Conservation (phyloP, 768 basidiomycete species). For the Lactarius hatsudake region DNA sequence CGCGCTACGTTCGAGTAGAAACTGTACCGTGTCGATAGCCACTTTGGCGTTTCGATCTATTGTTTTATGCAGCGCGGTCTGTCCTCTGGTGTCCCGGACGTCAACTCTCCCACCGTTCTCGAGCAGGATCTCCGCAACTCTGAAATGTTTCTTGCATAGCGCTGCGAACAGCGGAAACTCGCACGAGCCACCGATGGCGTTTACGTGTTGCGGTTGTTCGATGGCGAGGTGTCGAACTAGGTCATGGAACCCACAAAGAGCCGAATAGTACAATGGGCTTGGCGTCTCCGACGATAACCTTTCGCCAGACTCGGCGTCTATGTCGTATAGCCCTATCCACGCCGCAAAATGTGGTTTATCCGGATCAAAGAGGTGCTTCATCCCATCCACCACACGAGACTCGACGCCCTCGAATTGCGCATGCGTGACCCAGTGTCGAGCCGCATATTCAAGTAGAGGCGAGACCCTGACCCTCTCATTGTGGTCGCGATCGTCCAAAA, state of each 20-base stretch:
- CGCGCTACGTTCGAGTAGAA: no score
- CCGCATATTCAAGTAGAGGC: not conserved
- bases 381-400: not conserved
- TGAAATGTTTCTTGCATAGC: not conserved
- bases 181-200: not conserved
- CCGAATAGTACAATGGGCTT: not conserved
- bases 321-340: not conserved
- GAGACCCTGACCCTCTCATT: not conserved
- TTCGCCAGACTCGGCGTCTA: not conserved
- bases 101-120: not conserved
- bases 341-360: not conserved
- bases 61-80: not conserved
- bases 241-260: slow-evolving; percentile 6
- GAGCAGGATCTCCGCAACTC: not conserved
- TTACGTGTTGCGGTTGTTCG: slow-evolving; percentile 5
- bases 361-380: not conserved
- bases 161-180: slow-evolving; percentile 1
- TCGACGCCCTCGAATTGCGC: not conserved
- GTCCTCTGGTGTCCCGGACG: no score
- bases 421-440: slow-evolving; percentile 1
- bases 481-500: not conserved
- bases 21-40: no score
- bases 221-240: not conserved
- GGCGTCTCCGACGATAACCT: not conserved
- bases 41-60: no score